phyloP scores from a whole-genome alignment of 2,329 filamentous ascomycete species.

The Ustilaginoidea virens region DNA sequence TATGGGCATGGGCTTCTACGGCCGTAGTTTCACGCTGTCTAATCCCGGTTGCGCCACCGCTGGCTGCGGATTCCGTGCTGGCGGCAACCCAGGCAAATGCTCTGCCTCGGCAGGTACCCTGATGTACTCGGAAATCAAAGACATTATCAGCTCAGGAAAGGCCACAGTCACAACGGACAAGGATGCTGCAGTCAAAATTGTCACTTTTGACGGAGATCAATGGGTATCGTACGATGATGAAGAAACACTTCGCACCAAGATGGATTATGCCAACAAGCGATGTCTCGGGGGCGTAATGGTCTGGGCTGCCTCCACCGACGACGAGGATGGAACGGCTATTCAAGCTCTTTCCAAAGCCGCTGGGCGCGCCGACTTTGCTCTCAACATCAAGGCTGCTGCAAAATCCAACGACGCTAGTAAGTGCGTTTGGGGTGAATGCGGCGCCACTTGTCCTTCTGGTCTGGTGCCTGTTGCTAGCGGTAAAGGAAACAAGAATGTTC shows the following conservation, averaged over 20 bases:
- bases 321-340: slow-evolving; percentile 5
- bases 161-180: slow-evolving; percentile 9
- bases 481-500: slow-evolving; percentile 1
- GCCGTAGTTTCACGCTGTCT: slow-evolving; percentile 15
- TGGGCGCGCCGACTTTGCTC: not conserved
- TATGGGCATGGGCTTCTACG: slow-evolving; percentile 31
- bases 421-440: slow-evolving; percentile 1
- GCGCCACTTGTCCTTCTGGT: not conserved
- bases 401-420: not conserved
- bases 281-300: slow-evolving; percentile 16
- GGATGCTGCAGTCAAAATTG: slow-evolving; percentile 15
- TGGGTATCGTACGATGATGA: slow-evolving; percentile 23
- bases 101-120: slow-evolving; percentile 14
- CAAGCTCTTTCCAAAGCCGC: not conserved
- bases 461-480: not conserved
- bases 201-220: slow-evolving; percentile 17
- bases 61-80: slow-evolving; percentile 15
- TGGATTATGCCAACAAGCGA: slow-evolving; percentile 13
- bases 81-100: slow-evolving; percentile 13
- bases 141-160: slow-evolving; percentile 11
- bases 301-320: slow-evolving; percentile 16
- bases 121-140: slow-evolving; percentile 16
- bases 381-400: not conserved
- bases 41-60: slow-evolving; percentile 12
- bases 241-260: slow-evolving; percentile 17